Conservation (phyloP, 306 rosid genomes). For the Sicyos edulis region DNA sequence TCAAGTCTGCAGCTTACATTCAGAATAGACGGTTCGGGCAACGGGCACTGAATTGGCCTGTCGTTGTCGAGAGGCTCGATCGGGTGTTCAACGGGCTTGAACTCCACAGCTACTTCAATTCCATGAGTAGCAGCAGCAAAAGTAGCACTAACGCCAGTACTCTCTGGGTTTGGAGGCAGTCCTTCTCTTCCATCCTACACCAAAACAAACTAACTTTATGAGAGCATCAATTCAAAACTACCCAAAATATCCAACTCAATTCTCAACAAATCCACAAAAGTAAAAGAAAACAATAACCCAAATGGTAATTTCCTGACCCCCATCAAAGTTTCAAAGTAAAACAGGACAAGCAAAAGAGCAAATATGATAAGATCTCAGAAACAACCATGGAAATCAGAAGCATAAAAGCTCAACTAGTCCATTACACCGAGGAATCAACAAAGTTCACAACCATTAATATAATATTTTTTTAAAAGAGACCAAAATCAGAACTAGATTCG, state of each 20-base stretch:
- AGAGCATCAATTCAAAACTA: neutral
- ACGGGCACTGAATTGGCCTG: constrained; percentile 75
- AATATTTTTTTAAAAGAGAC: neutral
- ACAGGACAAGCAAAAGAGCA: constrained; percentile 3
- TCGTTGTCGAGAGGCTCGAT: constrained; percentile 76
- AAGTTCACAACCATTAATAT: neutral
- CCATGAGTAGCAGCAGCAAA: constrained; percentile 61
- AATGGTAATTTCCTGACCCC: constrained; percentile 6
- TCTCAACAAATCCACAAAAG: neutral
- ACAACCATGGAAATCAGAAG: constrained; percentile 9
- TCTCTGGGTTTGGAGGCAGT: constrained; percentile 50
- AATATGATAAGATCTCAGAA: constrained; percentile 13
- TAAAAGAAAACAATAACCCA: neutral
- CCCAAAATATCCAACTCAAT: constrained; percentile 15
- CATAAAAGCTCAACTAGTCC: constrained; percentile 5
- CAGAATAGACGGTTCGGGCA: constrained; percentile 89
- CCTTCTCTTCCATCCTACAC: constrained; percentile 75
- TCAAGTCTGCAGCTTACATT: constrained; percentile 49
- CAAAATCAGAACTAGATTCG: constrained; percentile 17
- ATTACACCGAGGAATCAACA: neutral
- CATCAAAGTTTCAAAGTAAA: constrained; percentile 10
- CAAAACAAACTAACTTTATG: constrained; percentile 19
- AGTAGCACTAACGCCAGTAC: constrained; percentile 30
- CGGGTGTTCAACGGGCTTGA: constrained; percentile 95
- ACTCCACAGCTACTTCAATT: constrained; percentile 83